Conservation (phyloP, 192 early-diverging fungal species). For the Chytriomyces hyalinus region DNA sequence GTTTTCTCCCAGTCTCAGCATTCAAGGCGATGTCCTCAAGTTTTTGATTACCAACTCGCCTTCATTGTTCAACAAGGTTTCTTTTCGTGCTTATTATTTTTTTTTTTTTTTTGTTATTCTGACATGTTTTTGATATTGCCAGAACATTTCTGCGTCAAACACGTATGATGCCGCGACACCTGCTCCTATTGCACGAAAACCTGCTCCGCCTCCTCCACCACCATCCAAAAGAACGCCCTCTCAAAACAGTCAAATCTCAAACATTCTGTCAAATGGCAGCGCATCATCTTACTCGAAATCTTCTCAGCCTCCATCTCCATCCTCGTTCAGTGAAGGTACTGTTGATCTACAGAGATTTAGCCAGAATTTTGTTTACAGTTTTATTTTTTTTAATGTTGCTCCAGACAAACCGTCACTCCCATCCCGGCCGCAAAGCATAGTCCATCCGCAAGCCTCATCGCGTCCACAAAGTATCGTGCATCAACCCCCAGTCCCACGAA, state of each 20-base stretch:
- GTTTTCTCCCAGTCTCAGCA: conserved; percentile 9
- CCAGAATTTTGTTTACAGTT: no score
- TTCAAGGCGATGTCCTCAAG: conserved; percentile 3
- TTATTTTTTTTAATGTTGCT: no score
- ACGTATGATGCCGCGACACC: background rate
- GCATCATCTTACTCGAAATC: background rate
- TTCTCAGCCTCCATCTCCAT: conserved; percentile 5
- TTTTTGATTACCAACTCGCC: background rate
- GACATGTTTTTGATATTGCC: background rate
- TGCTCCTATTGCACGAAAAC: background rate
- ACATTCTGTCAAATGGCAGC: background rate
- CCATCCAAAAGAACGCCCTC: conserved; percentile 7
- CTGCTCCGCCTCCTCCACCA: conserved; percentile 17
- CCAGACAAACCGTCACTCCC: no score
- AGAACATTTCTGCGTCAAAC: background rate
- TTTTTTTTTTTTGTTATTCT: background rate
- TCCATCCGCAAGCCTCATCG: no score
- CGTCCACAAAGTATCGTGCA: no score
- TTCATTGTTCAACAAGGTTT: background rate
- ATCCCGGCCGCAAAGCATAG: no score
- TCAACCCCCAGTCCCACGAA: no score
- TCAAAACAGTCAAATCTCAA: background rate
- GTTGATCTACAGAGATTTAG: no score
- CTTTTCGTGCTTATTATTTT: background rate
- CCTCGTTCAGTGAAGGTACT: background rate